Base-by-base conservation (phyloP, 2,329 filamentous ascomycete genomes). In the Aspergillus fijiensis region DNA sequence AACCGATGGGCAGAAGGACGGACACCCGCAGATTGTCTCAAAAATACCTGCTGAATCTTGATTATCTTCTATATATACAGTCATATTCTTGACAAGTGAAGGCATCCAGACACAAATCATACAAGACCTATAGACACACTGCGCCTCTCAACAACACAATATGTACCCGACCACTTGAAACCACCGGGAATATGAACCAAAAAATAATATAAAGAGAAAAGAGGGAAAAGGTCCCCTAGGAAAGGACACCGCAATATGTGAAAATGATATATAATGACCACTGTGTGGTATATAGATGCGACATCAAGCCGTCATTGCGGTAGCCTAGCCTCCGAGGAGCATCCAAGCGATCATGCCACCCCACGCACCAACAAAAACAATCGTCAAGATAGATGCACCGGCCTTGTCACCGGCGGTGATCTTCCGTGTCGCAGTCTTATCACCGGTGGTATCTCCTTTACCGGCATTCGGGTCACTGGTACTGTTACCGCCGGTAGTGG, bases 401-500 rank as follows among this genome's bases (percentile, higher is more conserved):
- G 74, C 76, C 57, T 66, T 70, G 55, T 79, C 76, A 1, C 67
- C 74, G 5, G 69, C 72, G 2, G 67, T 68, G n/a, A 69, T 67
- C 12, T 62, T 54, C n/a, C 60, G 60, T 5, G 54, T 7, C 9
- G 42, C 42, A 14, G 51, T 51, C 9, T 53, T 33, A 10, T 65
- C 49, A 0, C 52, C 52, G 9, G 48, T 56, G 9, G n/a, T 47
- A 16, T 63, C 47, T 3, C 62, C 60, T 12, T 64, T 58, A 1
- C 76, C 77, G n/a, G 76, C 77, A 45, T 69, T 64, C 1, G 74
- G 72, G 56, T 79, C 61, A 42, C 76, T 74, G 14, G 62, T 63
- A 51, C 77, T 79, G 6, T 70, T 89, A 55, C 88, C 88, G 33
- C 87, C 88, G 1, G 81, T 84, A 3, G 76, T 70, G 12, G 65